Conservation (phyloP, 2,329 filamentous ascomycete species). For the Chaetomium strumarium region DNA sequence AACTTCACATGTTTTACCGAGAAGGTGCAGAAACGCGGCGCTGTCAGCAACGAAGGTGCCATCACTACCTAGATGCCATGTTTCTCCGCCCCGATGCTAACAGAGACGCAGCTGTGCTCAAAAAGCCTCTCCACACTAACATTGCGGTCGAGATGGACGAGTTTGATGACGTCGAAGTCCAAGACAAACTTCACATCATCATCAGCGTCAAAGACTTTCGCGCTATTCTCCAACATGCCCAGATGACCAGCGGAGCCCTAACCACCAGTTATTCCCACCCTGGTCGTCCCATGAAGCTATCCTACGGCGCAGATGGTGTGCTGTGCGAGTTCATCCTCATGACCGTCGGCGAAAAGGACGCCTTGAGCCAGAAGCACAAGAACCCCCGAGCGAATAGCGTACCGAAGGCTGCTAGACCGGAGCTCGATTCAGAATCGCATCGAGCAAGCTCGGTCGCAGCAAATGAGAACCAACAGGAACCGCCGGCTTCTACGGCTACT, state of each 20-base stretch:
- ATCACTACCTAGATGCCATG: neutral
- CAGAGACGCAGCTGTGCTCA: constrained; percentile 56
- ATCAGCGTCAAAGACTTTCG: constrained; percentile 81
- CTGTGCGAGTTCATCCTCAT: constrained; percentile 74
- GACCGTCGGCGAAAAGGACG: constrained; percentile 65
- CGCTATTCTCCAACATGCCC: constrained; percentile 70
- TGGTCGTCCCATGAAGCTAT: constrained; percentile 65
- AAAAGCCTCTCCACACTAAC: constrained; percentile 74
- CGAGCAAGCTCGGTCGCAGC: constrained; percentile 34
- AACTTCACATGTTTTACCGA: constrained; percentile 80
- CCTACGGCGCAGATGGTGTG: constrained; percentile 62
- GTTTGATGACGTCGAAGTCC: constrained; percentile 68
- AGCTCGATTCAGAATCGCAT: constrained; percentile 44
- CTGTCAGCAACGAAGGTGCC: constrained; percentile 42
- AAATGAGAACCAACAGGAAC: constrained; percentile 26
- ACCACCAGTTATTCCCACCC: constrained; percentile 66
- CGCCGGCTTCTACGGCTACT: constrained; percentile 30
- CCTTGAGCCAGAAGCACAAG: constrained; percentile 43
- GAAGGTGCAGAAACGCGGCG: constrained; percentile 59
- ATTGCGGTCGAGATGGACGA: constrained; percentile 71
- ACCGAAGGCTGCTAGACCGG: constrained; percentile 37
- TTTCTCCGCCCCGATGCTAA: constrained; percentile 12
- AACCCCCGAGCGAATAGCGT: constrained; percentile 32
- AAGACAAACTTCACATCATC: constrained; percentile 70
- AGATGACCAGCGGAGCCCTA: constrained; percentile 60